Base-by-base conservation (phyloP, 2,329 filamentous ascomycete genomes). In the Apiospora phragmitis region DNA sequence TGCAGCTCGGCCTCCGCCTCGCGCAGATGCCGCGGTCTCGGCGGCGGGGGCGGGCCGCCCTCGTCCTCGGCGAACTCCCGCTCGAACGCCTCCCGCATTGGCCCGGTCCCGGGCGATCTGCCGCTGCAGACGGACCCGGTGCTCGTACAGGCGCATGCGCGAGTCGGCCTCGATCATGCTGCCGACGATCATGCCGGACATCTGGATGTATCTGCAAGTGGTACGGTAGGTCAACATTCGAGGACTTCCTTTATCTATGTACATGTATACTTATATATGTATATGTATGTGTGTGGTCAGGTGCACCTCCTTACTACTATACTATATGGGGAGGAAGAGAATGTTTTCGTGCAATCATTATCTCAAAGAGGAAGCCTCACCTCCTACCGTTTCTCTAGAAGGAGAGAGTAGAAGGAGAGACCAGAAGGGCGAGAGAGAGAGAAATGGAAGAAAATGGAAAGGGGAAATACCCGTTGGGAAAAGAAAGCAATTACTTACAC, bases 171-270 rank as follows among this genome's bases (percentile, higher is more conserved):
- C 92, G 69, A 95, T 86, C 87, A 93, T 93, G 77, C 90, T 87
- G 59, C 93, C 93, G 43, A 94, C 77, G n/a, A 93, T 91, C 93
- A 95, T 95, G 72, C 90, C 91, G n/a, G 91, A 93, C 91, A 94
- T 94, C 80, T 94, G 92, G 21, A 95, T 84, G 78, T 94, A 95
- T 41, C 93, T 95, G 76, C 70, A 65, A 35, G 32, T 41, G 59
- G 59, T 14, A 12, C 16, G 47, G 21, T n/a, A 29, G 6, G 55
- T 62, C 55, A 62, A 38, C 9, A 38, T n/a, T 6, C 29, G 4
- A 32, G 32, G 9, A 21, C 3, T 51, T 16, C n/a, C 24, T 9
- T n/a, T n/a, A 24, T 24, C 5, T 9, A 47, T 38, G 12, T 38
- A 24, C n/a, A n/a, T 11, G 18, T 16, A 45, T 45, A 45, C 7